Percentiles rank a stretch among this genome's conserved stretches.
These are phyloP conservation scores for Petunia axillaris DNA, from an alignment of 257 asterid genomes.

Conservation along the genomic window DNA sequence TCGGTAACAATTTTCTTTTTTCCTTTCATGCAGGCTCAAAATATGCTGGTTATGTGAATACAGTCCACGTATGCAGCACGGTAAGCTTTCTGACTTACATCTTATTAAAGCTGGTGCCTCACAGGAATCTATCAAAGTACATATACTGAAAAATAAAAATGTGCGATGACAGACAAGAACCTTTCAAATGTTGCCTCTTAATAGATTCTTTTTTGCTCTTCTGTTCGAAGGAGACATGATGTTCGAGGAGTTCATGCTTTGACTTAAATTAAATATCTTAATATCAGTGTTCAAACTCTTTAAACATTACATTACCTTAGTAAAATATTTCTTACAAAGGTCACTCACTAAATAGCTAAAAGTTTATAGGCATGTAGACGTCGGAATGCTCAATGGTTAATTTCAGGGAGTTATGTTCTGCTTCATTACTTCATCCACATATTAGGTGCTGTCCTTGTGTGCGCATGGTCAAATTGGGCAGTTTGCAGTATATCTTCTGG, in stretches of 20 bases:
- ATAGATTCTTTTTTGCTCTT: background rate
- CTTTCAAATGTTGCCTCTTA: constrained; percentile 12
- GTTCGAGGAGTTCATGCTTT: background rate
- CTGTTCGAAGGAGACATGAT: background rate
- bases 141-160: background rate
- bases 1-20: background rate
- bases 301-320: background rate
- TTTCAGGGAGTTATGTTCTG: constrained; percentile 18
- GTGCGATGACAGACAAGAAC: background rate
- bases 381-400: background rate
- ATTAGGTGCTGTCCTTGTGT: constrained; percentile 3
- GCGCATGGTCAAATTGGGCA: background rate
- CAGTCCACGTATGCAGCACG: constrained; percentile 88
- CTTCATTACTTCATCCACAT: background rate
- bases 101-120: constrained; percentile 5
- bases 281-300: background rate
- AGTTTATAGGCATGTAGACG: background rate
- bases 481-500: background rate
- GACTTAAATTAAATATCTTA: background rate
- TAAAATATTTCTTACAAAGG: background rate
- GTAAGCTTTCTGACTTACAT: constrained; percentile 47
- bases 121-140: background rate
- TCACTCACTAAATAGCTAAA: background rate
- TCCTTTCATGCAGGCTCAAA: constrained; percentile 70
- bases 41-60: constrained; percentile 85